Base-by-base conservation (phyloP, 306 rosid species). In the Castanea sativa region DNA sequence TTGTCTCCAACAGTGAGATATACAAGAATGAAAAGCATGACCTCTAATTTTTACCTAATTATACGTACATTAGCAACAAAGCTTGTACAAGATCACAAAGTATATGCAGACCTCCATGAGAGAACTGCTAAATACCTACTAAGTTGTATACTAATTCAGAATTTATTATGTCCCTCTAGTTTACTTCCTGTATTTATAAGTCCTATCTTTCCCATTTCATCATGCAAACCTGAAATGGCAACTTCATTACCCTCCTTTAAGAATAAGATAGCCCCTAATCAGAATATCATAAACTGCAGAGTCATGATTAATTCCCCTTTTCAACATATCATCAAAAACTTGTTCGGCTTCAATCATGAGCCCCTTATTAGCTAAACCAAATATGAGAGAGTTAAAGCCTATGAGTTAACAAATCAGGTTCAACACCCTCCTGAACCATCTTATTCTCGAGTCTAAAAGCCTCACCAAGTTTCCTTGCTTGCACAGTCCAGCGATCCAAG, bases 291-390 rank as follows among this genome's bases (percentile, higher is more conserved):
- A 82, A 65, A 76, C 74, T 12, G 29, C 83, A 58, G 30, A 73
- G 69, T 85, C 83, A 19, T 86, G 86, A 57, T 76, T 33, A 19
- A 82, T 64, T 72, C 86, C 86, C 55, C 69, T 76, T 45, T 79
- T 79, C 69, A 82, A 71, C 88, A 82, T 79, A 32, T 71, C 80
- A 57, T 82, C 79, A 53, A 85, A 85, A 65, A 85, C 81, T 65
- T 85, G 79, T 72, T 67, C 59, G 18, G 86, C 86, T 71, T 85
- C 88, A 64, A 85, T 59, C 86, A 85, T 82, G 30, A 81, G 85
- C 73, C 86, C 86, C 73, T 75, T 78, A 41, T 52, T 77, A 6
- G 83, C 76, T 80, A 85, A 79, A 71, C 86, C 83, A 27, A 27
- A 43, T 32, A 85, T 79, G 10, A 85, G 71, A 51, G 86, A 78